These are phyloP conservation scores for Chenopodium album DNA, from an alignment of 148 eudicot species.

Conservation along the genomic window DNA sequence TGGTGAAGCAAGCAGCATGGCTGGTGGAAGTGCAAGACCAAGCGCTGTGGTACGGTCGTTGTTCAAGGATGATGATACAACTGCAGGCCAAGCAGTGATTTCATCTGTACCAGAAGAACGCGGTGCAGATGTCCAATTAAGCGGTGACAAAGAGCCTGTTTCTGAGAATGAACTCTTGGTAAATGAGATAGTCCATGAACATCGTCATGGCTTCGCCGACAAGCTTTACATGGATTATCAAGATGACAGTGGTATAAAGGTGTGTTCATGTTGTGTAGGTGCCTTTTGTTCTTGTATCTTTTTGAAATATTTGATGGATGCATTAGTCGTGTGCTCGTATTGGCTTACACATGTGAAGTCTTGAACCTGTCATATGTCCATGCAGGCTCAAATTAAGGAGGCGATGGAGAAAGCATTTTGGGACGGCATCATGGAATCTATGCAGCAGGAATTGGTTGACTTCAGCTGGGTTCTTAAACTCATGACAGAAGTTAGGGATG, in stretches of 20 bases:
- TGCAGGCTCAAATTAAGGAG: slow-evolving; percentile 59
- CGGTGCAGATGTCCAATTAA: slow-evolving; percentile 15
- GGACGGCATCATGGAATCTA: slow-evolving; percentile 77
- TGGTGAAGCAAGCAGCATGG: slow-evolving; percentile 28
- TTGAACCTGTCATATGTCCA: slow-evolving; percentile 18
- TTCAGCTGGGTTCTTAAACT: slow-evolving; percentile 75
- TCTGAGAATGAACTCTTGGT: slow-evolving; percentile 77
- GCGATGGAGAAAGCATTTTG: slow-evolving; percentile 92
- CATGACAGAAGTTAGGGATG: slow-evolving; percentile 89
- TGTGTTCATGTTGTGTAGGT: slow-evolving; percentile 22
- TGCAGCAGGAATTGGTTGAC: slow-evolving; percentile 67
- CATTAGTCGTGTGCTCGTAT: background rate
- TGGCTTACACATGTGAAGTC: slow-evolving; percentile 6
- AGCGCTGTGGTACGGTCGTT: slow-evolving; percentile 66
- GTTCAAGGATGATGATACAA: slow-evolving; percentile 46
- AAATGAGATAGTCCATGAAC: slow-evolving; percentile 76
- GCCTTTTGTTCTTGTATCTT: background rate
- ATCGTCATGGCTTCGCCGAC: slow-evolving; percentile 50
- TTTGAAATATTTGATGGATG: slow-evolving; percentile 1
- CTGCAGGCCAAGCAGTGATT: slow-evolving; percentile 34
- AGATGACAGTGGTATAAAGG: slow-evolving; percentile 51
- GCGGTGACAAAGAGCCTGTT: slow-evolving; percentile 14
- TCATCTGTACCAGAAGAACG: slow-evolving; percentile 30
- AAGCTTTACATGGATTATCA: slow-evolving; percentile 40
- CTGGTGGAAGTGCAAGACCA: slow-evolving; percentile 28